Evolutionary conservation across 1,284 basidiomycete genomes (phyloP).

Genomic region (Farysia itapuensis): DNA sequence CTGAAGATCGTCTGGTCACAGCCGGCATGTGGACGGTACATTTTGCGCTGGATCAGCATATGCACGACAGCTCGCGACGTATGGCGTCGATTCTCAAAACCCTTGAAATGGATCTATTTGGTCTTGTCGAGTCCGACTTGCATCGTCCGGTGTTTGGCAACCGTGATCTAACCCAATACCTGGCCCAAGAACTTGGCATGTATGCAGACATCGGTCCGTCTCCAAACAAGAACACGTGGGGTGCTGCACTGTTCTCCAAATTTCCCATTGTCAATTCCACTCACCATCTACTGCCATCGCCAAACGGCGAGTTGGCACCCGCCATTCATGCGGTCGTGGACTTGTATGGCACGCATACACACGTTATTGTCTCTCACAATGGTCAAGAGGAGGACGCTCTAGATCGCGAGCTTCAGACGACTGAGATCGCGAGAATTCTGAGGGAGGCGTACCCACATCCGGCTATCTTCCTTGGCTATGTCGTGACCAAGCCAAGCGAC

Average conservation of each 20-base stretch:
- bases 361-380: conserved; percentile 85
- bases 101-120: conserved; percentile 59
- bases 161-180: conserved; percentile 66
- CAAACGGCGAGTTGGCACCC: conserved; percentile 78
- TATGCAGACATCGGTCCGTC: conserved; percentile 74
- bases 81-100: conserved; percentile 71
- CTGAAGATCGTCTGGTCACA: conserved; percentile 73
- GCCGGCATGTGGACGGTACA: conserved; percentile 82
- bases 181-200: conserved; percentile 71
- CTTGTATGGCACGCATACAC: conserved; percentile 76
- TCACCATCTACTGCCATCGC: conserved; percentile 86
- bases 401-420: conserved; percentile 85
- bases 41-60: conserved; percentile 50
- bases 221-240: conserved; percentile 86
- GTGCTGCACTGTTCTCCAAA: conserved; percentile 58
- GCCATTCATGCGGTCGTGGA: conserved; percentile 75
- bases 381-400: conserved; percentile 87
- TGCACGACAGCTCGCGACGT: conserved; percentile 63
- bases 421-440: conserved; percentile 79
- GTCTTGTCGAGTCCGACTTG: conserved; percentile 78
- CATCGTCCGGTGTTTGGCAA: conserved; percentile 86
- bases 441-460: conserved; percentile 72
- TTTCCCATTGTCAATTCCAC: conserved; percentile 88
- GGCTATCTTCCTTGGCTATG: conserved; percentile 73
- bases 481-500: conserved; percentile 76